phyloP scores from a whole-genome alignment of 768 basidiomycete species.

The Leccinellum luteum region DNA sequence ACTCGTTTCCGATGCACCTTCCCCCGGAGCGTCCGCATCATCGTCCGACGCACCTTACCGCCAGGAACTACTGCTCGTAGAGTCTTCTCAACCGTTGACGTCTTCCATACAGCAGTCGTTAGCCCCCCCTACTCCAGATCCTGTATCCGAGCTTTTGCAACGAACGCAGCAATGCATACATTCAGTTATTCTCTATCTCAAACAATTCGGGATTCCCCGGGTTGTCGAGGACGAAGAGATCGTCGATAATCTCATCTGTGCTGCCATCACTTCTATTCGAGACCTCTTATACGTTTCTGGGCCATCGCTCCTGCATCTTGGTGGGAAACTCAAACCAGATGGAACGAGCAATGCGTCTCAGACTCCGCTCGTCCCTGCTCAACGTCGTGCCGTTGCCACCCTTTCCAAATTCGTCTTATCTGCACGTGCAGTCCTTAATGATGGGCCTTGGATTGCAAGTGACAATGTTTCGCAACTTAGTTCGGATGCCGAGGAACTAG shows the following conservation, averaged over 20 bases:
- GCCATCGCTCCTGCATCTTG: slow-evolving; percentile 53
- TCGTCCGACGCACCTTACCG: slow-evolving; percentile 3
- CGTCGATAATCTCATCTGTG: slow-evolving; percentile 59
- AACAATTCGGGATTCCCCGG: slow-evolving; percentile 44
- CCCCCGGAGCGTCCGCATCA: not conserved
- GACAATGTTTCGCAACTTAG: slow-evolving; percentile 48
- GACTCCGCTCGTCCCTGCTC: slow-evolving; percentile 67
- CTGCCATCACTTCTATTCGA: slow-evolving; percentile 62
- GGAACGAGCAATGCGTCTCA: slow-evolving; percentile 40
- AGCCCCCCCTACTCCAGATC: slow-evolving; percentile 52
- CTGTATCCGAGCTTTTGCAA: slow-evolving; percentile 58
- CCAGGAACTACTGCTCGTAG: not conserved
- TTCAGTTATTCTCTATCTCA: slow-evolving; percentile 58
- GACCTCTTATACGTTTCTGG: slow-evolving; percentile 68
- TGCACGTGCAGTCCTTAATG: slow-evolving; percentile 70
- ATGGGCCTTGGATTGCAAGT: slow-evolving; percentile 25
- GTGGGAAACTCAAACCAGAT: slow-evolving; percentile 35
- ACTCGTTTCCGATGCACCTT: slow-evolving; percentile 6
- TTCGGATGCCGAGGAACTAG: slow-evolving; percentile 69
- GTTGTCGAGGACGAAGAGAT: slow-evolving; percentile 51
- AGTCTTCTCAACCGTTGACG: not conserved
- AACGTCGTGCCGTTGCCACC: slow-evolving; percentile 81
- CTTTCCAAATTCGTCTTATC: slow-evolving; percentile 86
- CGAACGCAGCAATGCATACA: slow-evolving; percentile 55
- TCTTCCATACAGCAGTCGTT: slow-evolving; percentile 45